Conservation (phyloP, 2,329 filamentous ascomycete species). For the Tolypocladium ophioglossoides region DNA sequence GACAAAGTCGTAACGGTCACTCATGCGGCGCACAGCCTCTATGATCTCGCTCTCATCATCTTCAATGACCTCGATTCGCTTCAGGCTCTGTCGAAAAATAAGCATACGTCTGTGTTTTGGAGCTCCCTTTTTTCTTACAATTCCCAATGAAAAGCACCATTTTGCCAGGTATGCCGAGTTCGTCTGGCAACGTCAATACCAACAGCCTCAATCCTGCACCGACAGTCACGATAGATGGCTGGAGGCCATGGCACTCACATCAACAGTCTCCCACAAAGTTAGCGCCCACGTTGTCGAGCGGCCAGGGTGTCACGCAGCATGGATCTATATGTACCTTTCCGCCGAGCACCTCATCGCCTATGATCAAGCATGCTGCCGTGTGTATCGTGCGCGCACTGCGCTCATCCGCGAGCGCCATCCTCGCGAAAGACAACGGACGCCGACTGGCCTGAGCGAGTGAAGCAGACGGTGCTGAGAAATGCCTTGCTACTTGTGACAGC, state of each 20-base stretch:
- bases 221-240: neutral
- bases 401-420: conserved; percentile 33
- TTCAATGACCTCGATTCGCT: conserved; percentile 83
- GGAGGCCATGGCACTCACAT: conserved; percentile 20
- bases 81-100: conserved; percentile 46
- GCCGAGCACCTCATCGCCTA: conserved; percentile 92
- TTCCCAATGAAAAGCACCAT: conserved; percentile 52
- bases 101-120: neutral
- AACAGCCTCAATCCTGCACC: neutral
- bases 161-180: conserved; percentile 55
- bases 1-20: conserved; percentile 81
- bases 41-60: conserved; percentile 88
- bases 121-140: conserved; percentile 30
- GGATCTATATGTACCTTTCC: conserved; percentile 61
- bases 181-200: conserved; percentile 31
- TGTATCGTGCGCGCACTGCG: conserved; percentile 60
- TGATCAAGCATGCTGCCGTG: conserved; percentile 86
- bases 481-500: conserved; percentile 61
- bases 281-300: conserved; percentile 1
- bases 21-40: conserved; percentile 82
- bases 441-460: conserved; percentile 19
- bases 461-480: conserved; percentile 36
- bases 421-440: conserved; percentile 12
- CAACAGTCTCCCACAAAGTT: conserved; percentile 20
- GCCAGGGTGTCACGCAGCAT: neutral